These are phyloP conservation scores for Diaporthe capsici DNA, from an alignment of 2,329 filamentous ascomycete species.

Conservation along the genomic window DNA sequence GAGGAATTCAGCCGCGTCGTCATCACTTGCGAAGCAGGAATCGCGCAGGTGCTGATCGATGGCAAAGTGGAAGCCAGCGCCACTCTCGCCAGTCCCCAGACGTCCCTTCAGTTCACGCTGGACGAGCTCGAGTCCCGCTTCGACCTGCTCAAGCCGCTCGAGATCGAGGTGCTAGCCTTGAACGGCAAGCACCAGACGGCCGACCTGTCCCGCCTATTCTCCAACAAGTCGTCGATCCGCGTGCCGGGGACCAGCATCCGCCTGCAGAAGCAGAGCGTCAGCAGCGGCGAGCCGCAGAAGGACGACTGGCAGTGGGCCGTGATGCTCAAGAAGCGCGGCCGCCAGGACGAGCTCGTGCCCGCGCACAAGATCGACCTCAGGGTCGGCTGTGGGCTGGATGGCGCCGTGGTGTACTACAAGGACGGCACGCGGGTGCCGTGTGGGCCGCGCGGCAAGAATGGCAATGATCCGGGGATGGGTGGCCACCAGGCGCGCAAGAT, in stretches of 20 bases:
- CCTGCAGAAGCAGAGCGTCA: constrained; percentile 55
- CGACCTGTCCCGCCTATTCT: constrained; percentile 54
- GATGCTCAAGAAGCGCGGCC: constrained; percentile 49
- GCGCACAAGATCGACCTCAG: constrained; percentile 60
- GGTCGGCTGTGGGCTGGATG: constrained; percentile 59
- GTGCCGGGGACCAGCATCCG: constrained; percentile 56
- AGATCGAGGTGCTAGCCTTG: constrained; percentile 53
- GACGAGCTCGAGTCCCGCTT: constrained; percentile 52
- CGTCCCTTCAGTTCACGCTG: not conserved
- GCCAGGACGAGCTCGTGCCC: constrained; percentile 51
- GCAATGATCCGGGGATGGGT: constrained; percentile 46
- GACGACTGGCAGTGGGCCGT: constrained; percentile 50
- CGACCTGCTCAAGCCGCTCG: constrained; percentile 48
- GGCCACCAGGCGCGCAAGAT: constrained; percentile 50
- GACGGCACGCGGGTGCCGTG: constrained; percentile 60
- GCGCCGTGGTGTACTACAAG: constrained; percentile 59
- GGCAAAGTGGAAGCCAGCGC: not conserved
- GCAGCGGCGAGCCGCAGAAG: constrained; percentile 28
- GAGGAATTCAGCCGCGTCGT: constrained; percentile 42
- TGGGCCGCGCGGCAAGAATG: constrained; percentile 50
- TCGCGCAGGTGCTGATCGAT: constrained; percentile 44
- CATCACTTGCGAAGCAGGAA: constrained; percentile 44
- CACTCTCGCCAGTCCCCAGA: not conserved
- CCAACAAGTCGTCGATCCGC: constrained; percentile 50
- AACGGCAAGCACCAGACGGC: constrained; percentile 56